A percentile compares a stretch with the other conserved stretches of the same genome.
Evolutionary conservation across 2,329 filamentous ascomycete species (phyloP).

Genomic region (Scleromitrula shiraiana): DNA sequence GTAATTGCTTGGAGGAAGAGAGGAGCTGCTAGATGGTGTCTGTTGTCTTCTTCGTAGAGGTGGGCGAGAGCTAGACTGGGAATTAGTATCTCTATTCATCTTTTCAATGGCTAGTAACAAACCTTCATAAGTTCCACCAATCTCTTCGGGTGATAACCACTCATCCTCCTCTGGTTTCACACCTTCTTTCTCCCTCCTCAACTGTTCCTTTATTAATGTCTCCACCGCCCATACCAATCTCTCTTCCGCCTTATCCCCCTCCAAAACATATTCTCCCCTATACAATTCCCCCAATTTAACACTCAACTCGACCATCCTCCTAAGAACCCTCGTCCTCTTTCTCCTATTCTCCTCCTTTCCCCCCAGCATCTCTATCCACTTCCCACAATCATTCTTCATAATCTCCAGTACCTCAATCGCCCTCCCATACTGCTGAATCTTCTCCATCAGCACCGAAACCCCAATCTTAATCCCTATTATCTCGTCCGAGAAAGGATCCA

Average conservation of each 20-base stretch:
- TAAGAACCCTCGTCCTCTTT: conserved; percentile 58
- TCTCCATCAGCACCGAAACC: conserved; percentile 71
- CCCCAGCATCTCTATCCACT: conserved; percentile 51
- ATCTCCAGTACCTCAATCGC: conserved; percentile 72
- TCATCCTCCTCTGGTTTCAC: conserved; percentile 61
- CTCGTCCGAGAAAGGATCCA: conserved; percentile 88
- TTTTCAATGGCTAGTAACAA: background rate
- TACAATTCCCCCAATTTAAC: conserved; percentile 85
- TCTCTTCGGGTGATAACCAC: conserved; percentile 63
- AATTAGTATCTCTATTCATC: conserved; percentile 21
- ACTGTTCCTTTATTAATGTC: conserved; percentile 65
- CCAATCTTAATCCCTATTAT: conserved; percentile 84
- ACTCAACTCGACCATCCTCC: conserved; percentile 65
- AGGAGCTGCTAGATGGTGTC: conserved; percentile 75
- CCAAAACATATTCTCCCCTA: conserved; percentile 63
- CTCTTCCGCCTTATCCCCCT: conserved; percentile 67
- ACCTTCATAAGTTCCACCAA: conserved; percentile 68
- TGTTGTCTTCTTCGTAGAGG: conserved; percentile 64
- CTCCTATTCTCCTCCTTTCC: conserved; percentile 36
- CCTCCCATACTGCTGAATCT: conserved; percentile 59
- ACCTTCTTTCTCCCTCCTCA: conserved; percentile 47
- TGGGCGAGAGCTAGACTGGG: conserved; percentile 55
- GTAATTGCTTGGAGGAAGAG: conserved; percentile 79
- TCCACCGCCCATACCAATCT: conserved; percentile 75
- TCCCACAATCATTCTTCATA: conserved; percentile 60